Conservation (phyloP, 495 filamentous ascomycete genomes). For the Elasticomyces elasticus region DNA sequence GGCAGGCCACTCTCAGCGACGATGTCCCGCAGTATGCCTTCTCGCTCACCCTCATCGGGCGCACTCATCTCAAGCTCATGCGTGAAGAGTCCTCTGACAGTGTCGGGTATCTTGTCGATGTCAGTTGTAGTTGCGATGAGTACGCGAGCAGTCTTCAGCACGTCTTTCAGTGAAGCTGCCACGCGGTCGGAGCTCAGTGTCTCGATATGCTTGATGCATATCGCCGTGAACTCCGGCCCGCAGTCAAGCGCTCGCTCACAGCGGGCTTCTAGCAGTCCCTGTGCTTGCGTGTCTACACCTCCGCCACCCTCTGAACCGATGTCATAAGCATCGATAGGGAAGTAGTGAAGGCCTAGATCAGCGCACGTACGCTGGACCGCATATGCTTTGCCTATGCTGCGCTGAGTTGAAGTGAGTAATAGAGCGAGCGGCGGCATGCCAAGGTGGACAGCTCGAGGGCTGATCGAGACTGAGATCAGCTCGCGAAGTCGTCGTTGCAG, state of each 20-base stretch:
- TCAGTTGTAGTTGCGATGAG: slow-evolving; percentile 90
- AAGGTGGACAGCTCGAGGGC: slow-evolving; percentile 73
- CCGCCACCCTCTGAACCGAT: slow-evolving; percentile 80
- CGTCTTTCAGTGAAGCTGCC: slow-evolving; percentile 67
- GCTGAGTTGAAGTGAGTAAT: slow-evolving; percentile 77
- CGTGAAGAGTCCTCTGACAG: slow-evolving; percentile 79
- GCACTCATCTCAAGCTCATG: slow-evolving; percentile 92
- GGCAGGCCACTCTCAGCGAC: slow-evolving; percentile 63
- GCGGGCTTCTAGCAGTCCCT: slow-evolving; percentile 75
- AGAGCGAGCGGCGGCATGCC: slow-evolving; percentile 81
- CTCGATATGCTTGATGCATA: slow-evolving; percentile 80
- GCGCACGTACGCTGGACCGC: slow-evolving; percentile 65
- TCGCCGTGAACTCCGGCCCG: slow-evolving; percentile 68
- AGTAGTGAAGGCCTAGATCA: slow-evolving; percentile 84
- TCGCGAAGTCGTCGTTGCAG: slow-evolving; percentile 71
- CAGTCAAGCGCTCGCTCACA: slow-evolving; percentile 83
- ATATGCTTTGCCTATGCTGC: slow-evolving; percentile 80
- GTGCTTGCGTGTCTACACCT: slow-evolving; percentile 84
- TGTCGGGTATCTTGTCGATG: slow-evolving; percentile 85
- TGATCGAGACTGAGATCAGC: slow-evolving; percentile 78
- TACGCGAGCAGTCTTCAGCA: slow-evolving; percentile 61
- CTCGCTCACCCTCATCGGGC: slow-evolving; percentile 84
- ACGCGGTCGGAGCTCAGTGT: slow-evolving; percentile 85
- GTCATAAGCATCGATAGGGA: slow-evolving; percentile 84
- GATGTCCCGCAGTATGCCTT: slow-evolving; percentile 71